A percentile compares a stretch with the other conserved stretches of the same genome.
Conservation (phyloP, 768 basidiomycete genomes). For the Heimioporus sp. region DNA sequence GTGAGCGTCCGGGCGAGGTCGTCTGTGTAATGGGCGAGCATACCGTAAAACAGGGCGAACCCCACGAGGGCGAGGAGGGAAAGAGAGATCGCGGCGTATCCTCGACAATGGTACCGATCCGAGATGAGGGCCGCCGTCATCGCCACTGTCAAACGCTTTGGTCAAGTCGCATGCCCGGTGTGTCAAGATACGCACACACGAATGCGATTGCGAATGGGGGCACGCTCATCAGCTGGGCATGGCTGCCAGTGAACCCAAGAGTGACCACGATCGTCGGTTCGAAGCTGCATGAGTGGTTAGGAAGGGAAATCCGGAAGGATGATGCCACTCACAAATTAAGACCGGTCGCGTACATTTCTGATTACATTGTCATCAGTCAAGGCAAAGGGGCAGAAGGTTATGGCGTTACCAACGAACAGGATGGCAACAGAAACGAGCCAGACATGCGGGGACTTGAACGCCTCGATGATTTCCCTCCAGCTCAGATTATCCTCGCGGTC, state of each 20-base stretch:
- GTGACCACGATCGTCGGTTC: constrained; percentile 66
- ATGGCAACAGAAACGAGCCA: constrained; percentile 47
- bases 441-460: constrained; percentile 54
- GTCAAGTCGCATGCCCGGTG: not conserved
- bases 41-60: constrained; percentile 1
- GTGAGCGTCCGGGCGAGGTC: too few species aligned
- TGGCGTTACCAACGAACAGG: constrained; percentile 52
- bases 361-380: not conserved
- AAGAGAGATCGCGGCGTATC: constrained; percentile 43
- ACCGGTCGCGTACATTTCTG: constrained; percentile 14
- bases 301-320: constrained; percentile 10
- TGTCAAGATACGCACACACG: constrained; percentile 33
- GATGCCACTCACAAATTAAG: constrained; percentile 16
- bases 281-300: constrained; percentile 52
- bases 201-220: constrained; percentile 50
- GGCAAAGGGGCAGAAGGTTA: not conserved
- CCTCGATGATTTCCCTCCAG: constrained; percentile 53
- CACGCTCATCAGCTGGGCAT: constrained; percentile 63
- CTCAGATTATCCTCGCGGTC: constrained; percentile 48
- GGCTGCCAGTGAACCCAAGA: constrained; percentile 53
- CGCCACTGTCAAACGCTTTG: constrained; percentile 31
- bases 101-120: constrained; percentile 52
- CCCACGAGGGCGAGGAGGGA: constrained; percentile 39
- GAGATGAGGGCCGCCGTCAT: constrained; percentile 49
- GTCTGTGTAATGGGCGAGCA: too few species aligned